Evolutionary conservation across 2,329 filamentous ascomycete genomes (phyloP), one percentile per base, ranked within the genome.

Genomic region (Fusarium transvaalense): DNA sequence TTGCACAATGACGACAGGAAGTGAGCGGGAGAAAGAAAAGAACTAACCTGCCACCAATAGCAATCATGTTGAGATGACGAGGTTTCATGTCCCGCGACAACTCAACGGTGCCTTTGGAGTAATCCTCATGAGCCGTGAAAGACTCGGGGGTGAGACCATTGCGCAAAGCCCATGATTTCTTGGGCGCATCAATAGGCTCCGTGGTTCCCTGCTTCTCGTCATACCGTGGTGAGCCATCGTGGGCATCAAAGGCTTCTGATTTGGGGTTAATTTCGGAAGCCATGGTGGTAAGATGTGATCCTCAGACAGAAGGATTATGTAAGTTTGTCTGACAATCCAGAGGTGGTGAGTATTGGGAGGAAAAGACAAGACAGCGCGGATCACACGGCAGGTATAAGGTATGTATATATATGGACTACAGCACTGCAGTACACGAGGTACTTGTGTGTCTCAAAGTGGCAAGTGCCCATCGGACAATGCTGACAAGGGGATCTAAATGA

Each of bases 1-100:
- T 61, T 48, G 17, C 37, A 37, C 13, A 3, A 50, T 35, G 38
- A 64, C 39, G 60, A 53, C 27, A 41, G 21, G 46, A 34, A 43
- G 25, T 29, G 21, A 29, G 23, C 23, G 25, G 15, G 27, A 19
- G 25, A 10, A 32, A 3, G 3, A 21, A 10, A 21, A 10, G 6
- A 39, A 58, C 72, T 69, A 5, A 74, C 72, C 72, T 74, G 54
- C 72, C 72, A 47, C 72, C 72, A 38, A 74, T 74, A 37, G 72
- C 72, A 54, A 74, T 74, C 72, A 74, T 74, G 64, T 74, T 72
- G 12, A 74, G 64, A 50, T 74, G 72, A 10, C 72, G 72, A 41
- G 72, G 71, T 57, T 74, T 74, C 72, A 74, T 74, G 3, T 58
- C 50, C 10, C 72, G 71, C 71, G 69, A 55, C 31, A 74, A 42